A percentile compares a stretch with the other conserved stretches of the same genome.
These are phyloP conservation scores for Prunus davidiana DNA, from an alignment of 306 rosid genomes.

Conservation along the genomic window DNA sequence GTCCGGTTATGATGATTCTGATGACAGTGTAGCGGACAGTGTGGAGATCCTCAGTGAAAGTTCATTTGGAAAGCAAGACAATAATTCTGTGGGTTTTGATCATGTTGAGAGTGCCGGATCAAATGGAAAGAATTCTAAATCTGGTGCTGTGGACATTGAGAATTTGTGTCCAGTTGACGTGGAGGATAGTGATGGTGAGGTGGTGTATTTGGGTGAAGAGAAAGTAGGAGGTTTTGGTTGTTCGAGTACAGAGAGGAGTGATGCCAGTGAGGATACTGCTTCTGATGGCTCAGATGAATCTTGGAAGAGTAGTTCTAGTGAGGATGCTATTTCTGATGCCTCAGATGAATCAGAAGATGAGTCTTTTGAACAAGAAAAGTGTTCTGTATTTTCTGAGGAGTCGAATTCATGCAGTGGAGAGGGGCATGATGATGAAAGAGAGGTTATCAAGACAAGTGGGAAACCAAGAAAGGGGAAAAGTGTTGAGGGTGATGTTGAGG, in stretches of 20 bases:
- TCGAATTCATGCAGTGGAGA: background rate
- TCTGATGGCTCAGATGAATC: background rate
- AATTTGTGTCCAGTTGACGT: background rate
- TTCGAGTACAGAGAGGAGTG: background rate
- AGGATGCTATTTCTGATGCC: background rate
- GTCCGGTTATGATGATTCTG: background rate
- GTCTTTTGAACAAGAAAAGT: background rate
- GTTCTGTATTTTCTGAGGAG: background rate
- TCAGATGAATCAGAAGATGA: background rate
- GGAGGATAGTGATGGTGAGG: conserved; percentile 14
- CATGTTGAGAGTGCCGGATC: background rate
- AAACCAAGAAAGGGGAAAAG: background rate
- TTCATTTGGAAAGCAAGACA: background rate
- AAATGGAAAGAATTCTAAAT: background rate
- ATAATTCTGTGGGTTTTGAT: background rate
- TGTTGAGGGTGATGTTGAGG: background rate
- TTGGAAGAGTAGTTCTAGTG: background rate
- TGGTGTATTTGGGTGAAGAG: background rate
- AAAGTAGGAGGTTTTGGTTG: background rate
- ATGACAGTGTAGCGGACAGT: background rate
- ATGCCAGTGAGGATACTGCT: background rate
- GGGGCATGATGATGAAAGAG: background rate
- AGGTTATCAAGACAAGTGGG: background rate
- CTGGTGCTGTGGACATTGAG: background rate
- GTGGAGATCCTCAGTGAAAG: background rate